Base-by-base conservation (phyloP, 257 asterid genomes). In the Henckelia pumila region DNA sequence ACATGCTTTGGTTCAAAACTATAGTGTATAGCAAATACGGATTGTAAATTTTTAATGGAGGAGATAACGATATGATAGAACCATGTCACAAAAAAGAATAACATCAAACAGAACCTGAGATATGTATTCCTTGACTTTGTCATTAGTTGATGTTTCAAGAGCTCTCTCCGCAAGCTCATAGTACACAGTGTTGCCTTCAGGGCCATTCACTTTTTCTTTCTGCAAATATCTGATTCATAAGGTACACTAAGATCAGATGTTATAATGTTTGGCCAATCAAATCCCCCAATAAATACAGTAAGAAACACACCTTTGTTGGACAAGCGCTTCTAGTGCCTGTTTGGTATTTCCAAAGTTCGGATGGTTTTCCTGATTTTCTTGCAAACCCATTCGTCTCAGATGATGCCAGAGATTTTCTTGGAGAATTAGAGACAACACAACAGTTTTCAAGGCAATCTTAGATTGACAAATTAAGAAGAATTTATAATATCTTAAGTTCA, bases 141-240 rank as follows among this genome's bases (percentile, higher is more conserved):
- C 82, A 70, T 77, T 44, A 61, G 84, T 29, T 24, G 80, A 71
- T 61, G 68, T 84, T 75, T 94, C 92, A 65, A 86, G 82, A 61
- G 96, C 90, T 75, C 97, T 88, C 86, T 94, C 99, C 53, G 99
- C 99, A 69, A 90, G 97, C 90, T 91, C 96, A 73, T 84, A 90
- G 69, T 73, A 77, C 7, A 83, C 63, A 58, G 71, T 71, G 82
- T 69, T 71, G 55, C 95, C 95, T 69, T 90, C 99, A 19, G 96
- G 96, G 21, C 97, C 92, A 50, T 71, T 85, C 33, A 84, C 89
- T 68, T 83, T 94, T 63, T 90, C 96, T 70, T 88, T 94, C 79
- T 85, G 97, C 79, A 94, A 80, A 74, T 88, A 94, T 77, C 99
- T 93, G 78, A 14, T 61, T 28, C 26, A 63, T 55, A 50, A 26